Base-by-base conservation (phyloP, 2,329 filamentous ascomycete species). In the Aspergillus neoniger region DNA sequence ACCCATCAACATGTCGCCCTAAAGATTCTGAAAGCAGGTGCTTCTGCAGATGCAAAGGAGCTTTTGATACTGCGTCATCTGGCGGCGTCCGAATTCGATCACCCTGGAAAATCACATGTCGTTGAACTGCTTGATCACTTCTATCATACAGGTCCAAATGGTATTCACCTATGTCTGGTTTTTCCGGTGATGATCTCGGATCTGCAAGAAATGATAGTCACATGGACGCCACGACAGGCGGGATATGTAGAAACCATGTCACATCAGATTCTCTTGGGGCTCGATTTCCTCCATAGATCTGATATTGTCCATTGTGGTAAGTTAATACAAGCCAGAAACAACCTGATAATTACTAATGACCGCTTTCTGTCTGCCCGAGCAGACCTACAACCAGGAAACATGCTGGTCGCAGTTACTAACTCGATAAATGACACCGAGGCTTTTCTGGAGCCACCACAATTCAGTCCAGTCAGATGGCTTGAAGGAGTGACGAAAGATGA, bases 1-100 rank as follows among this genome's bases (percentile, higher is more conserved):
- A 44, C 61, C 39, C 41, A 66, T 30, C 61, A 15, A 52, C 30
- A 69, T 2, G 67, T 71, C 15, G 63, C 63, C 8, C 57, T 71
- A 48, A 71, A 70, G 44, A 67, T 71, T 44, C 60, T 71, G 10
- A 70, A 70, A 59, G 67, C 69, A 21, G 56, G 65, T 53, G 55
- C 50, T 28, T 71, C 66, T 25, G 60, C 53, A 38, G 52, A 61
- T 2, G 67, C 60, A 43, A 49, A 48, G 48, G 69, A 72, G 39
- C 63, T 65, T 62, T 38, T 58, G 48, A 61, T 68, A 12, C 64
- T 67, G 14, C 62, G 63, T 49, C 51, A 57, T 17, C 25, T 68
- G 44, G 62, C 64, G 17, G 56, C 25, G 43, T 5, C 50, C 2
- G 30, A 52, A 39, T 4, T 57, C 8, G 25, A 63, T 10, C 65